Evolutionary conservation across 2,329 filamentous ascomycete genomes (phyloP).

Genomic region (Fusarium abutilonis): DNA sequence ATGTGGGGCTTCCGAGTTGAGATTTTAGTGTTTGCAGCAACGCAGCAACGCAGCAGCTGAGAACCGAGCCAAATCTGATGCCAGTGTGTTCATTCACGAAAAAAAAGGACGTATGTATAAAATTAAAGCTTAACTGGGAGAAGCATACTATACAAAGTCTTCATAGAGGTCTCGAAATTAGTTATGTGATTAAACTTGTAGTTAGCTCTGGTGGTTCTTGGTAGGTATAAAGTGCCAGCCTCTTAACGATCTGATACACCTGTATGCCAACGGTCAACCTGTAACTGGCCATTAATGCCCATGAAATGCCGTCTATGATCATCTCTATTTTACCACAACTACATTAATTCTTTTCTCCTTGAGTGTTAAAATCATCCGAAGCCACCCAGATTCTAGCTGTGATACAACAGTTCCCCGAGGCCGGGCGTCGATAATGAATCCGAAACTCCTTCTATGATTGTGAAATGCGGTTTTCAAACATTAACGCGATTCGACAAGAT

Average conservation of each 20-base stretch:
- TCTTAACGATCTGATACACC: no score
- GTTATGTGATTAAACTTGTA: neutral
- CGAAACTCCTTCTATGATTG: slow-evolving; percentile 5
- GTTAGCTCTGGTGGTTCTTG: neutral
- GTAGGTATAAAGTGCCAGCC: neutral
- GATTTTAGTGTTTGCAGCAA: slow-evolving; percentile 41
- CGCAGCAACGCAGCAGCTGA: neutral
- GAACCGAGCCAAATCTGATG: neutral
- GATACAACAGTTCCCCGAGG: neutral
- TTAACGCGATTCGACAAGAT: neutral
- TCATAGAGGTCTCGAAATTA: neutral
- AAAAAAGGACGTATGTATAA: neutral
- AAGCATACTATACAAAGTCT: neutral
- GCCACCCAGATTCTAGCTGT: neutral
- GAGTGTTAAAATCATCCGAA: neutral
- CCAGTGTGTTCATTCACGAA: neutral
- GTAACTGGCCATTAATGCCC: no score
- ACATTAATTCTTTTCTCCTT: neutral
- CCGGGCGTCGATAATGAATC: neutral
- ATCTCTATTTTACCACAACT: neutral
- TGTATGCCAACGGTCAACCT: no score
- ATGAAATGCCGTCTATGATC: no score
- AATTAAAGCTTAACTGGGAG: neutral
- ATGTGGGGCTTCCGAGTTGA: slow-evolving; percentile 46
- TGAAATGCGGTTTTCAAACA: neutral